Evolutionary conservation across 139 green algal genomes (phyloP).

Genomic region (Astrephomene gubernaculifera): DNA sequence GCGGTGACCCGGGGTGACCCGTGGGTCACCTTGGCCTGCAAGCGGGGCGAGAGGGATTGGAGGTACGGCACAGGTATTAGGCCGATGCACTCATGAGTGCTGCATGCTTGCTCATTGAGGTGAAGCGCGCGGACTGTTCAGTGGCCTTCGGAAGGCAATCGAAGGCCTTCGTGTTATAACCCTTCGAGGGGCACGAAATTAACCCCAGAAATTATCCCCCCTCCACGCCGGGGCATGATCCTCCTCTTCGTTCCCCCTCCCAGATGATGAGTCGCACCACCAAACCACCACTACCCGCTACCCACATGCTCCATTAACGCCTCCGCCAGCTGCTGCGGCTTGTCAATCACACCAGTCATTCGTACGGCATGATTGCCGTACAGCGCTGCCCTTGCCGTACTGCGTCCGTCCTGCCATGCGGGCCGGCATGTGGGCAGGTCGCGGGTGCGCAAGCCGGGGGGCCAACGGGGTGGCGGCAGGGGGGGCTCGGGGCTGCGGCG

Average conservation of each 20-base stretch:
- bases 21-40: background rate
- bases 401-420: background rate
- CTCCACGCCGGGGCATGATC: too few relatives aligned
- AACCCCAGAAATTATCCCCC: too few relatives aligned
- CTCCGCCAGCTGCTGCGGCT: background rate
- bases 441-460: background rate
- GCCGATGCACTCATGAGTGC: too few relatives aligned
- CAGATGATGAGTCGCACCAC: background rate
- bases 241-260: too few relatives aligned
- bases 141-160: too few relatives aligned
- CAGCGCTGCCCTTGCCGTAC: background rate
- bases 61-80: background rate
- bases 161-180: too few relatives aligned
- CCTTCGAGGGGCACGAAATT: too few relatives aligned
- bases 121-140: too few relatives aligned
- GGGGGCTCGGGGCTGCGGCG: background rate
- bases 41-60: background rate
- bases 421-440: background rate
- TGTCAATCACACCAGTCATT: background rate
- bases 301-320: background rate
- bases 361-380: conserved; percentile 5
- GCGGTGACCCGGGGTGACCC: background rate
- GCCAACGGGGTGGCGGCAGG: conserved; percentile 34
- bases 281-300: background rate
- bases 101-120: too few relatives aligned